phyloP scores from a whole-genome alignment of 2,329 filamentous ascomycete species.

The Tolypocladium capitatum region DNA sequence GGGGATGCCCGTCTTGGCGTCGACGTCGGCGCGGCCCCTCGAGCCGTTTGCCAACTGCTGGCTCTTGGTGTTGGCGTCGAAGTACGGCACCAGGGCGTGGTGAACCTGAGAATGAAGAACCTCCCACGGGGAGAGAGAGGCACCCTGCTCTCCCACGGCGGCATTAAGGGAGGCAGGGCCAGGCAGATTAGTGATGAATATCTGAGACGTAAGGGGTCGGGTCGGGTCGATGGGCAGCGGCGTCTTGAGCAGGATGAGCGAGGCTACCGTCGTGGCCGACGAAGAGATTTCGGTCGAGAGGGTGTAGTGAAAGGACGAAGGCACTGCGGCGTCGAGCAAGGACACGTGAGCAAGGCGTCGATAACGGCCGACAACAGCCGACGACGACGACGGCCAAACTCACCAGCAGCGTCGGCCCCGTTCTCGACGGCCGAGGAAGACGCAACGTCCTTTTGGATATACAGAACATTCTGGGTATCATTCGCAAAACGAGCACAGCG shows the following conservation, averaged over 20 bases:
- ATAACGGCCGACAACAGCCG: background rate
- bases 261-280: constrained; percentile 67
- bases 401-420: constrained; percentile 31
- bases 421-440: constrained; percentile 39
- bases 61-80: constrained; percentile 86
- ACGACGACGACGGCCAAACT: constrained; percentile 7
- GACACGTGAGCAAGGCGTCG: constrained; percentile 2
- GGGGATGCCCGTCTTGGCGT: constrained; percentile 86
- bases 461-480: constrained; percentile 77
- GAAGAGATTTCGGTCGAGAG: constrained; percentile 73
- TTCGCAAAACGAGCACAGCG: constrained; percentile 81
- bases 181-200: constrained; percentile 86
- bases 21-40: constrained; percentile 68
- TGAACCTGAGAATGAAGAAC: constrained; percentile 86
- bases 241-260: constrained; percentile 80
- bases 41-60: constrained; percentile 53
- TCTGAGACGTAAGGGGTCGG: constrained; percentile 71
- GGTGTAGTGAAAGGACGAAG: constrained; percentile 57
- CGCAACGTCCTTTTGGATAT: constrained; percentile 73
- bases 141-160: constrained; percentile 54
- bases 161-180: constrained; percentile 61
- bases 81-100: constrained; percentile 85
- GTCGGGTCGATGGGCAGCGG: constrained; percentile 75
- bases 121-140: constrained; percentile 73
- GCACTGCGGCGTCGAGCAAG: constrained; percentile 15